Base-by-base conservation (phyloP, 1,284 basidiomycete genomes). In the Neonothopanus nambi region DNA sequence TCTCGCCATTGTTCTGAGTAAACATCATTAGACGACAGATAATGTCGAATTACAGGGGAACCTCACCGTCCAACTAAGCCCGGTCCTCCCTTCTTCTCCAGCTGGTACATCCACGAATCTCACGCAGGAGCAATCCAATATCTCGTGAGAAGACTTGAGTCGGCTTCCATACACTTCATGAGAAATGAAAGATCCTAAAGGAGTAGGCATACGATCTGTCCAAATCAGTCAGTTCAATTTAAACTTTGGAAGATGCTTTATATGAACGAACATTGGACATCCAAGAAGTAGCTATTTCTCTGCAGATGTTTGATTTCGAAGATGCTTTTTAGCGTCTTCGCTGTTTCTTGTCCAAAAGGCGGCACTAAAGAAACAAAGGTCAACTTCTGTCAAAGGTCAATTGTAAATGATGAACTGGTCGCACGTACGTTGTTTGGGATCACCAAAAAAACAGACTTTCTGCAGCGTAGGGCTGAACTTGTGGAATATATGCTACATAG, bases 141-240 rank as follows among this genome's bases (percentile, higher is more conserved):
- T 66, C 0, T 26, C 1, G 58, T 81, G 77, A 2, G 59, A 35
- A 0, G 74, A 76, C 39, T 61, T 61, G 11, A 82, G 70, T 41
- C 69, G 65, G 1, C 68, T 62, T 1, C 63, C 49, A 59, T 83
- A 82, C 1, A 82, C 70, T 18, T 62, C 44, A 9, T 55, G 39
- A 0, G 79, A 81, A 39, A 82, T 77, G 59, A 81, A 82, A 1
- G 65, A 15, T 4, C 78, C 79, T 3, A 82, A 61, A 0, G 71
- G 70, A 3, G 64, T 60, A 1, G 80, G 81, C 75, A 83, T 77
- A 1, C 80, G 73, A 61, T 78, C 78, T 82, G 30, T 33, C 37
- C 2, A 44, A 30, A 33, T 21, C 12, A 5, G 33, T 13, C 35
- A 38, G 55, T 26, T 52, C 28, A 45, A 23, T 1, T 11, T 41